These are phyloP conservation scores for Moesziomyces antarcticus DNA, from an alignment of 1,284 basidiomycete species.

Conservation along the genomic window DNA sequence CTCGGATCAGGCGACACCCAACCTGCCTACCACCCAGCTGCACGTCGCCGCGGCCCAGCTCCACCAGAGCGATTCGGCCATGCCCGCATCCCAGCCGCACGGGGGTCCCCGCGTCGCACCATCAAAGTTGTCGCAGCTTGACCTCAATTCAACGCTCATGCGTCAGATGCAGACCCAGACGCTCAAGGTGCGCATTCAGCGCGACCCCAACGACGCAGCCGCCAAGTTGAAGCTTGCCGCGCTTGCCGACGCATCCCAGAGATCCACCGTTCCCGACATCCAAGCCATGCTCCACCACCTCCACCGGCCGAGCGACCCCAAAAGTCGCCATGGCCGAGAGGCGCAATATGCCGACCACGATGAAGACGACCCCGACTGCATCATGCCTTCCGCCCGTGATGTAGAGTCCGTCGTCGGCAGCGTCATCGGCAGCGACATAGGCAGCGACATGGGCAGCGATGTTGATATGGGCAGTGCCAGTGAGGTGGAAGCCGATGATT, in stretches of 20 bases:
- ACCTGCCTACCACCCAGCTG: slow-evolving; percentile 23
- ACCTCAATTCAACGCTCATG: slow-evolving; percentile 56
- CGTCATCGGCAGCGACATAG: slow-evolving; percentile 28
- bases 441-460: slow-evolving; percentile 39
- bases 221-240: neutral
- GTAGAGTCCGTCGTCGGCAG: slow-evolving; percentile 41
- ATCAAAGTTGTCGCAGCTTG: slow-evolving; percentile 42
- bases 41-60: slow-evolving; percentile 13
- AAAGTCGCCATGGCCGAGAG: slow-evolving; percentile 4
- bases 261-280: slow-evolving; percentile 30
- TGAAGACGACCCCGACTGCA: slow-evolving; percentile 40
- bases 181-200: slow-evolving; percentile 34
- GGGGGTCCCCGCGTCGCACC: slow-evolving; percentile 21
- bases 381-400: slow-evolving; percentile 33
- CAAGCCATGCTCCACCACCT: slow-evolving; percentile 31
- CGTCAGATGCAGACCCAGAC: slow-evolving; percentile 52
- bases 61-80: slow-evolving; percentile 1
- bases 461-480: slow-evolving; percentile 47
- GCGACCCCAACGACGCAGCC: slow-evolving; percentile 10
- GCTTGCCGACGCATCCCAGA: neutral
- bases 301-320: neutral
- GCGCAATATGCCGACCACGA: slow-evolving; percentile 28
- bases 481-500: slow-evolving; percentile 29
- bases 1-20: slow-evolving; percentile 38
- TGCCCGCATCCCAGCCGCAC: slow-evolving; percentile 2